Conservation (phyloP, 805 yeast species). For the Yarrowia alimentaria region DNA sequence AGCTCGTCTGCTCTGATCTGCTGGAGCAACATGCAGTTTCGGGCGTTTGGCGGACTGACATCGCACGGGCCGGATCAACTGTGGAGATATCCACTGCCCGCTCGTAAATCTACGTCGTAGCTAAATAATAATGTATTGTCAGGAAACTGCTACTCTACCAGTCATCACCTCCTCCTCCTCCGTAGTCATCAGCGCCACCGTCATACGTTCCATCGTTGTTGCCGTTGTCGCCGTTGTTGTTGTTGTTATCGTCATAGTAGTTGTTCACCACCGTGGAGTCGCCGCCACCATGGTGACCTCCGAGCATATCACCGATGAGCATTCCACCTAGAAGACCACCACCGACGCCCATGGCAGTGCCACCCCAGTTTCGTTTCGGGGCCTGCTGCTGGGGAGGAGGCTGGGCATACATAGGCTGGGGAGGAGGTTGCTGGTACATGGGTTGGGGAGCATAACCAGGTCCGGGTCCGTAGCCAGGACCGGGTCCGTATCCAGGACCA, state of each 20-base stretch:
- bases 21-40: no score
- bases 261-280: constrained; percentile 41
- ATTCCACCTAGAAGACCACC: constrained; percentile 65
- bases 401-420: constrained; percentile 32
- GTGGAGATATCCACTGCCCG: no score
- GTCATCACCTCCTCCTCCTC: constrained; percentile 41
- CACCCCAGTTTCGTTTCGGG: constrained; percentile 42
- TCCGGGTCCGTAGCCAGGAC: constrained; percentile 27
- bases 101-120: no score
- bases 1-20: no score
- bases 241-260: constrained; percentile 38
- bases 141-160: constrained; percentile 1
- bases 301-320: constrained; percentile 51
- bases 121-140: not conserved
- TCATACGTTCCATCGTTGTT: no score
- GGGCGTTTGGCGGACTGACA: no score
- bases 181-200: constrained; percentile 41
- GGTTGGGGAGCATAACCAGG: constrained; percentile 36
- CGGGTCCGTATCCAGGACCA: constrained; percentile 28
- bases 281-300: constrained; percentile 43
- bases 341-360: constrained; percentile 50
- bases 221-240: constrained; percentile 37
- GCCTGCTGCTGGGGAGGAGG: constrained; percentile 40
- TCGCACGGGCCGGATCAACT: no score
- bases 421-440: constrained; percentile 36